Percentiles rank a stretch among this genome's conserved stretches.
Evolutionary conservation across 768 basidiomycete genomes (phyloP).

Genomic region (Suillus alpinus): DNA sequence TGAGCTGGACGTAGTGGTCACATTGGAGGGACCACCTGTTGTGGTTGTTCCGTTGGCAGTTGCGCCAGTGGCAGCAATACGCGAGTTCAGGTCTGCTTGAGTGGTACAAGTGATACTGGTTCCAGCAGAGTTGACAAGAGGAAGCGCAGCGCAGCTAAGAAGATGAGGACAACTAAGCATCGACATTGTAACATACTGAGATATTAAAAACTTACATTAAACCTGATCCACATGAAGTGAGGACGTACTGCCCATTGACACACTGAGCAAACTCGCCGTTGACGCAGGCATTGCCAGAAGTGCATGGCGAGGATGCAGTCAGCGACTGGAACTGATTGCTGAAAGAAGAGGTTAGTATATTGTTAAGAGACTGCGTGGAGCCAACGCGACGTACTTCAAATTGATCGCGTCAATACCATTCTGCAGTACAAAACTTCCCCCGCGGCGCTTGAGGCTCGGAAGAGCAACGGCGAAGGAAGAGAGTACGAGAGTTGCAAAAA

Average conservation of each 20-base stretch:
- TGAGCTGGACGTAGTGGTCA: slow-evolving; percentile 14
- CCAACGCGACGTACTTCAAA: slow-evolving; percentile 32
- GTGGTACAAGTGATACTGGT: slow-evolving; percentile 54
- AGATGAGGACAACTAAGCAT: not conserved
- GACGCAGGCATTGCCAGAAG: slow-evolving; percentile 47
- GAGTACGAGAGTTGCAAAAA: slow-evolving; percentile 32
- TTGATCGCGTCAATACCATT: slow-evolving; percentile 43
- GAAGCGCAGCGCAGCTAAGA: slow-evolving; percentile 39
- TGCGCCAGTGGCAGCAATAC: slow-evolving; percentile 40
- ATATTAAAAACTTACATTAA: slow-evolving; percentile 13
- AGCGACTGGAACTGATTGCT: slow-evolving; percentile 21
- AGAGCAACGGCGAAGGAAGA: slow-evolving; percentile 31
- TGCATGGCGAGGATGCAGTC: slow-evolving; percentile 32
- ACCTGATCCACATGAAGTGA: slow-evolving; percentile 19
- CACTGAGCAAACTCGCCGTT: slow-evolving; percentile 53
- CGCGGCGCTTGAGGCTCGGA: slow-evolving; percentile 33
- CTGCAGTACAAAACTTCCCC: slow-evolving; percentile 27
- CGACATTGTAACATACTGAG: not conserved
- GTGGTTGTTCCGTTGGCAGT: slow-evolving; percentile 20
- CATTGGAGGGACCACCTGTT: slow-evolving; percentile 7
- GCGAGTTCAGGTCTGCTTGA: slow-evolving; percentile 41
- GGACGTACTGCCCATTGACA: slow-evolving; percentile 40
- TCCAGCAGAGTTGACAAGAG: slow-evolving; percentile 47
- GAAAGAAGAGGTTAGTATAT: slow-evolving; percentile 7
- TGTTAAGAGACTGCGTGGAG: not conserved